Base-by-base conservation (phyloP, 768 basidiomycete species). In the Asterophora lycoperdoides region DNA sequence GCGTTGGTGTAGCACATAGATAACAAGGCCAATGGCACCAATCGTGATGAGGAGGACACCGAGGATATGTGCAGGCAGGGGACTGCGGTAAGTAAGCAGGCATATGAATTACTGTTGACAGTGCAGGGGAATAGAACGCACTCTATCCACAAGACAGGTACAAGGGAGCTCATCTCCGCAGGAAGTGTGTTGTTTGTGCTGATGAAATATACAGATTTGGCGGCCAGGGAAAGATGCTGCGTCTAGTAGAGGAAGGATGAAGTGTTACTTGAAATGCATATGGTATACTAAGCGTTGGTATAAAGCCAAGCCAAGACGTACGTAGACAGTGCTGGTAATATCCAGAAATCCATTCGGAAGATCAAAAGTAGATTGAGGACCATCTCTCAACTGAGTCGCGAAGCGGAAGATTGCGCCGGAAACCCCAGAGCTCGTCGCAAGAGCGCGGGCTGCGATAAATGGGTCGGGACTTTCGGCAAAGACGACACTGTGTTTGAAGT, bases 191-290 rank as follows among this genome's bases (percentile, higher is more conserved):
- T 43, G 46, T 78, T 73, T 5, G 58, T 47, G 1, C 62, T 48
- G 6, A 81, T 59, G 55, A 86, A 87, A 57, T 83, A 88, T n/a
- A 78, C 71, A 1, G 73, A 68, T 55, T 76, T 76, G 0, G 84
- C 83, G 7, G 74, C 65, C 3, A 83, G 51, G 3, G 83, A 67
- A 10, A 88, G 75, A 60, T 85, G 74, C 48, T 73, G 76, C 0
- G 77, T 81, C 86, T 62, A 47, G 19, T 40, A 34, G 26, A 49
- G 19, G 2, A 13, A n/a, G 19, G 8, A 33, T 3, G 6, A 23
- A 6, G 23, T 6, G 23, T 23, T 23, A 23, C 23, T 23, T 23
- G 23, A n/a, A n/a, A 23, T 23, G 23, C n/a, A n/a, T n/a, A n/a
- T n/a, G n/a, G n/a, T n/a, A 23, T 23, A 6, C 23, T 3, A 23